Base-by-base conservation (phyloP, 768 basidiomycete species). In the Boletus patriciae region DNA sequence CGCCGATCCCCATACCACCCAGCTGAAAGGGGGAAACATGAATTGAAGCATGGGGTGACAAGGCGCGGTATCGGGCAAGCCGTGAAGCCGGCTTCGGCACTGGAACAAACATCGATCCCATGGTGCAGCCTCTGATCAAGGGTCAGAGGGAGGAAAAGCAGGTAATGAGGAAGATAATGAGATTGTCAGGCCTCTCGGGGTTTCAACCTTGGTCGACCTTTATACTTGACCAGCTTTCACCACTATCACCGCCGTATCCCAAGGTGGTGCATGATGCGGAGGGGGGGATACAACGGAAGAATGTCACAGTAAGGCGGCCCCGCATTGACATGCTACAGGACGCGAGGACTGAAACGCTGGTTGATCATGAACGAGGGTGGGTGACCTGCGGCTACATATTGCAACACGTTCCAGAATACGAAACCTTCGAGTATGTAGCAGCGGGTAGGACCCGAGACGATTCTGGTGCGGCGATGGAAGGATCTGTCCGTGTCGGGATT, bases 1-100 rank as follows among this genome's bases (percentile, higher is more conserved):
- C 74, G 9, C 78, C 78, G 46, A 79, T 76, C 59, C 69, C 77
- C 74, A 74, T 73, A 3, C 69, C 79, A n/a, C 79, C 79, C 4
- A 81, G 70, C 42, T 70, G 69, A 6, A 80, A 59, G 2, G 77
- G 78, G 0, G 79, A 80, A 13, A 78, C 78, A 50, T 74, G 73
- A 2, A 79, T 68, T 1, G 74, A 72, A 31, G 76, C 74, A 42
- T 57, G 56, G 3, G 77, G 70, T 0, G 74, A 74, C 15, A 78
- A 61, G 12, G 60, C 52, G 3, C 75, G 72, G 49, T 77, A 75
- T 16, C 65, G 65, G 16, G 70, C 73, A 19, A 76, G 65, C 9
- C 60, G 62, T 1, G 66, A 67, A 7, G 49, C 25, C 4, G 43
- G 43, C 43, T 44, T 44, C 7, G 23, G 25, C 9, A 10, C 43